Evolutionary conservation across 495 filamentous ascomycete species (phyloP).

Genomic region (Ramalina peruviana): DNA sequence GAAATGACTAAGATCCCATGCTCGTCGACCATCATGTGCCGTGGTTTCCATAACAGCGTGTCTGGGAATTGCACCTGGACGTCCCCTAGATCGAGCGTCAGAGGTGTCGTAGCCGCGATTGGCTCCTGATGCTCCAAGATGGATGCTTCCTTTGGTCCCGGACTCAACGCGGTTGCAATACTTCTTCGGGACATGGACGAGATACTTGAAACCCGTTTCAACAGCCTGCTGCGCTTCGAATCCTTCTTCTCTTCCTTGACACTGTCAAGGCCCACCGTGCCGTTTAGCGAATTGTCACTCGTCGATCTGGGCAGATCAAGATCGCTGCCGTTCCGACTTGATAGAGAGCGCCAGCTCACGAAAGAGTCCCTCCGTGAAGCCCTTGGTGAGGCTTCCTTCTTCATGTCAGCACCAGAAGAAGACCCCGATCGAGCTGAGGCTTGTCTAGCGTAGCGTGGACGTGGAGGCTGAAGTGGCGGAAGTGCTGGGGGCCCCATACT

Average conservation of each 20-base stretch:
- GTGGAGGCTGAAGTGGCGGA: slow-evolving; percentile 12
- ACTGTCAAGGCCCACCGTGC: slow-evolving; percentile 23
- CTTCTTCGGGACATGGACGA: slow-evolving; percentile 47
- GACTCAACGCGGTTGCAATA: slow-evolving; percentile 37
- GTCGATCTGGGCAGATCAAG: slow-evolving; percentile 26
- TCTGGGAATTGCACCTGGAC: slow-evolving; percentile 92
- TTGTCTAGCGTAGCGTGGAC: slow-evolving; percentile 6
- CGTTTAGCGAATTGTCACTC: slow-evolving; percentile 22
- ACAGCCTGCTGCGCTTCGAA: slow-evolving; percentile 55
- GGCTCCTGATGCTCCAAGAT: slow-evolving; percentile 18
- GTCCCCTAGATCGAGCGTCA: slow-evolving; percentile 59
- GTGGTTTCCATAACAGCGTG: slow-evolving; percentile 81
- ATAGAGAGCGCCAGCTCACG: slow-evolving; percentile 22
- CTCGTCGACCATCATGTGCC: slow-evolving; percentile 63
- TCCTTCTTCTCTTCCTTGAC: slow-evolving; percentile 43
- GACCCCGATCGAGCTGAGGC: slow-evolving; percentile 14
- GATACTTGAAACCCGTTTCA: slow-evolving; percentile 65
- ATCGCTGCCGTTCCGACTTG: slow-evolving; percentile 27
- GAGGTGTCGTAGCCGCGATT: slow-evolving; percentile 16
- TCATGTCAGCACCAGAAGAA: slow-evolving; percentile 12
- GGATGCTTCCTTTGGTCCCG: slow-evolving; percentile 43
- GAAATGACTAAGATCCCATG: slow-evolving; percentile 64
- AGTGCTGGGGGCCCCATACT: slow-evolving; percentile 2
- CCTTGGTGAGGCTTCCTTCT: slow-evolving; percentile 5
- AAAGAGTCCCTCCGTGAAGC: slow-evolving; percentile 20